Conservation (phyloP, 108 stramenopile species). For the Mediolabrus comicus region DNA sequence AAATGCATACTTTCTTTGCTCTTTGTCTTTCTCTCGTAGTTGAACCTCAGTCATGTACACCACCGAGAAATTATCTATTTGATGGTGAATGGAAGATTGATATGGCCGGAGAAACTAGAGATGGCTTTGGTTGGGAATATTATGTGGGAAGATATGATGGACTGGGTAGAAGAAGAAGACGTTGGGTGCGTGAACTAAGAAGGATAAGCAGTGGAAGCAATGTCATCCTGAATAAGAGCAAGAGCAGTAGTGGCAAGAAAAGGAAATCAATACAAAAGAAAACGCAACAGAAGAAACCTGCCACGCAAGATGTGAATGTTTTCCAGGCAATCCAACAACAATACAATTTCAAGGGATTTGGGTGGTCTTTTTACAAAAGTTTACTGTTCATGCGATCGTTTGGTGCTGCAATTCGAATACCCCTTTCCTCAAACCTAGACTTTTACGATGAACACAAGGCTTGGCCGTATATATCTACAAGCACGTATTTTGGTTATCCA, state of each 20-base stretch:
- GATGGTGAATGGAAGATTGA: conserved; percentile 83
- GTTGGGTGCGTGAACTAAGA: conserved; percentile 60
- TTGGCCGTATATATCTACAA: conserved; percentile 50
- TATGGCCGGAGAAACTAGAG: conserved; percentile 45
- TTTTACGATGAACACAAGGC: conserved; percentile 60
- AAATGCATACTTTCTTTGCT: background rate
- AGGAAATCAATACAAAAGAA: conserved; percentile 1
- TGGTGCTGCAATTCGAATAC: conserved; percentile 63
- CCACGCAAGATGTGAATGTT: background rate
- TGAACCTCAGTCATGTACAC: conserved; percentile 30
- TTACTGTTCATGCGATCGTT: conserved; percentile 46
- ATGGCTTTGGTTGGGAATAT: conserved; percentile 76
- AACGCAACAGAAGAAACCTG: background rate
- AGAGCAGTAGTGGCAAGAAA: background rate
- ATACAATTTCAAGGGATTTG: conserved; percentile 81
- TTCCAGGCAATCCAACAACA: conserved; percentile 42
- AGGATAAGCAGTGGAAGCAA: conserved; percentile 5
- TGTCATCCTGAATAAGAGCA: background rate
- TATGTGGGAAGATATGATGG: conserved; percentile 50
- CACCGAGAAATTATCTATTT: conserved; percentile 53
- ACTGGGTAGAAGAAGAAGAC: conserved; percentile 55
- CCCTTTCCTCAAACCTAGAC: conserved; percentile 64
- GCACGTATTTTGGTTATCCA: conserved; percentile 61
- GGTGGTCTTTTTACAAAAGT: conserved; percentile 65
- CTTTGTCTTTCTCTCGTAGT: background rate